Evolutionary conservation across 495 filamentous ascomycete species (phyloP), one percentile per base, ranked within the genome.

Genomic region (Trichodelitschia bisporula): DNA sequence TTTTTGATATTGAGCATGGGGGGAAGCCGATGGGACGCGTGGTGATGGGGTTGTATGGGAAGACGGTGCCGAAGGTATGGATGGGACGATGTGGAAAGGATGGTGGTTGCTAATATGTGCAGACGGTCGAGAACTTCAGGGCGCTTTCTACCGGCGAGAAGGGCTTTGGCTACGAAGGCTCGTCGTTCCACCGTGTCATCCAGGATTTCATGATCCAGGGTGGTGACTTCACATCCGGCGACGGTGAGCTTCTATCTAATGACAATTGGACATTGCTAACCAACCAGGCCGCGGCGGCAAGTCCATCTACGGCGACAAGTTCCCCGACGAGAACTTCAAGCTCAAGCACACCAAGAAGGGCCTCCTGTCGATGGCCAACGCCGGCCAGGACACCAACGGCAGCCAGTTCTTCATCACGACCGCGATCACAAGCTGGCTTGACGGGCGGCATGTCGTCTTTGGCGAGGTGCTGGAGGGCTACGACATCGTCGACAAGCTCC

Each of bases 291-390:
- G 83, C 48, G 86, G 86, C 51, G 86, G 86, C 44, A 93, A 92
- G 66, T 91, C 82, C 26, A 76, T 97, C 58, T 97, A 95, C 52
- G 86, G 86, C 42, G 64, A 71, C 39, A 91, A 84, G 59, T 97
- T 95, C 56, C 45, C 64, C 31, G 86, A 97, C 54, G 86, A 97
- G 75, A 97, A 95, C 73, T 97, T 97, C 69, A 97, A 95, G 73
- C 65, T 97, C 35, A 90, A 89, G 67, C 69, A 74, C 56, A 68
- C 50, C 53, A 64, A 64, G 46, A 61, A 63, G 39, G 70, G 70
- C 18, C 53, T 62, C 29, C 53, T 74, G 33, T 71, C 65, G 63
- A 93, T 92, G 83, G 86, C 86, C 50, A 99, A 99, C 54, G 72
- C 83, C 35, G 86, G 89, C 53, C 74, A 77, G 56, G 78, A 95